A percentile compares a stretch with the other conserved stretches of the same genome.
Conservation (phyloP, 2,329 filamentous ascomycete species). For the Hypoxylon sp. region DNA sequence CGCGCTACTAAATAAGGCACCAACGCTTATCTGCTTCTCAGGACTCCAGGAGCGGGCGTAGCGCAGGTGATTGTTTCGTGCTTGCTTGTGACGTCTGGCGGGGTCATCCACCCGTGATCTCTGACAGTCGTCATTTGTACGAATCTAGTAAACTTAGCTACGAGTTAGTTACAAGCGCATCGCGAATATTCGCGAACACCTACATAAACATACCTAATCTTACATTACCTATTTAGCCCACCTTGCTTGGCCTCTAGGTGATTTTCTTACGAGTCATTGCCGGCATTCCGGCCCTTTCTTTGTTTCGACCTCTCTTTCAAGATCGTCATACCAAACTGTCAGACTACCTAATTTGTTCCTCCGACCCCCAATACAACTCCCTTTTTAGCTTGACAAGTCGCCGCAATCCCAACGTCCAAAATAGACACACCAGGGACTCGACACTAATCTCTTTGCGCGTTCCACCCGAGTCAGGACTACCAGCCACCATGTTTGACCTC, state of each 20-base stretch:
- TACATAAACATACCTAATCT: constrained; percentile 5
- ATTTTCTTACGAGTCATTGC: constrained; percentile 12
- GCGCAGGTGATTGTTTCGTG: constrained; percentile 34
- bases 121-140: constrained; percentile 36
- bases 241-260: background rate
- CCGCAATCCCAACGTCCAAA: constrained; percentile 10
- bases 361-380: constrained; percentile 20
- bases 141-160: constrained; percentile 31
- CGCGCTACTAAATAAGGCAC: constrained; percentile 42
- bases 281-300: constrained; percentile 27
- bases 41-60: constrained; percentile 18
- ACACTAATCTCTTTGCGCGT: constrained; percentile 6
- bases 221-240: background rate
- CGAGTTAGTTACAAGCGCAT: background rate
- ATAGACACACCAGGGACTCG: constrained; percentile 1
- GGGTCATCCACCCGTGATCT: constrained; percentile 42
- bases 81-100: constrained; percentile 43
- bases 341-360: constrained; percentile 11
- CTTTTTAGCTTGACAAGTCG: constrained; percentile 9
- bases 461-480: background rate
- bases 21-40: constrained; percentile 24
- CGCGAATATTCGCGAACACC: constrained; percentile 20
- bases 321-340: background rate
- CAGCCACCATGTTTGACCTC: constrained; percentile 70
- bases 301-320: constrained; percentile 8